Evolutionary conservation across 2,329 filamentous ascomycete genomes (phyloP).

Genomic region (Paecilomyces formosus): DNA sequence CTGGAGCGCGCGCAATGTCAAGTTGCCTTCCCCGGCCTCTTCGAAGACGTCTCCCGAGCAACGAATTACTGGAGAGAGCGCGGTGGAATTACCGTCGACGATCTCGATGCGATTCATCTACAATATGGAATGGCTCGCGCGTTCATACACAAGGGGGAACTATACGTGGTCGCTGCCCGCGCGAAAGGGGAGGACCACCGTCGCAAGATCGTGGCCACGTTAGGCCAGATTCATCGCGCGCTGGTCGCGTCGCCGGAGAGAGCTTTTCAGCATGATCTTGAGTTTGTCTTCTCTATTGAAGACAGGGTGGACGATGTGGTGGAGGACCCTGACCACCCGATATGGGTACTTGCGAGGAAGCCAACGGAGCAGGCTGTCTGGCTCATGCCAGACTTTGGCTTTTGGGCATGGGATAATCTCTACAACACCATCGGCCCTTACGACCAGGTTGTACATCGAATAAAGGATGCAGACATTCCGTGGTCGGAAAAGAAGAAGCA

Average conservation of each 20-base stretch:
- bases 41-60: slow-evolving; percentile 27
- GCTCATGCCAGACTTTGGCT: slow-evolving; percentile 48
- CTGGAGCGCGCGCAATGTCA: slow-evolving; percentile 22
- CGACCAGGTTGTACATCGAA: slow-evolving; percentile 26
- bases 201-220: slow-evolving; percentile 31
- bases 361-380: slow-evolving; percentile 36
- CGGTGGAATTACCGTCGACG: slow-evolving; percentile 16
- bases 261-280: slow-evolving; percentile 33
- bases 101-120: slow-evolving; percentile 21
- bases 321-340: slow-evolving; percentile 19
- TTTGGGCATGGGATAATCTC: slow-evolving; percentile 41
- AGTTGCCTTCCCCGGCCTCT: slow-evolving; percentile 27
- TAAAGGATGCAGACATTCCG: slow-evolving; percentile 18
- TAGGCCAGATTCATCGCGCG: slow-evolving; percentile 44
- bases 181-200: slow-evolving; percentile 29
- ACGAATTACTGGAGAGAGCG: slow-evolving; percentile 19
- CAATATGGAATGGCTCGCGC: slow-evolving; percentile 27
- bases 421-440: slow-evolving; percentile 28
- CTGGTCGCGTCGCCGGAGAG: slow-evolving; percentile 31
- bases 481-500: slow-evolving; percentile 33
- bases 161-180: slow-evolving; percentile 22
- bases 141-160: slow-evolving; percentile 23
- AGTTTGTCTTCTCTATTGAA: slow-evolving; percentile 40
- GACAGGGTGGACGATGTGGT: slow-evolving; percentile 38
- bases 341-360: slow-evolving; percentile 38